A percentile compares a stretch with the other conserved stretches of the same genome.
Conservation (phyloP, 2,329 filamentous ascomycete genomes). For the Aspergillus sp. region DNA sequence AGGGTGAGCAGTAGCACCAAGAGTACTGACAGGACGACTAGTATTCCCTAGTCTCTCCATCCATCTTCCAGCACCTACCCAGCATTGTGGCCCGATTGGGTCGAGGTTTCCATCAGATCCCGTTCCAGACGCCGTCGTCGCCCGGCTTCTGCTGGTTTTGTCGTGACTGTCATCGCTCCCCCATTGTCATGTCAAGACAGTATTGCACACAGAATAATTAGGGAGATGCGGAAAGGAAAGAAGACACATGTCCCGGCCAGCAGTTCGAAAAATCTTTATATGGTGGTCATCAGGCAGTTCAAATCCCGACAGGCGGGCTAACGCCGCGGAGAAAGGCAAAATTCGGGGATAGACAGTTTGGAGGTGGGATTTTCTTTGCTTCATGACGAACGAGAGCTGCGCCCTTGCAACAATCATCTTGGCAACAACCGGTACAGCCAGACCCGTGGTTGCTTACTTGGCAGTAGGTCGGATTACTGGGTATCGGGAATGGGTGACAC, state of each 20-base stretch:
- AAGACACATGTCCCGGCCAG: not conserved
- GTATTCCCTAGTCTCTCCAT: not conserved
- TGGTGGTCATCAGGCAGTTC: not conserved
- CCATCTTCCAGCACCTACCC: not conserved
- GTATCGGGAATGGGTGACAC: no score
- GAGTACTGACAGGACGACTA: not conserved
- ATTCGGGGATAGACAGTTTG: no score
- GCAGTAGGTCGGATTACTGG: no score
- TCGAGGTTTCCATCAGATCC: not conserved
- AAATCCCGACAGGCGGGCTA: not conserved
- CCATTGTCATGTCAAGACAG: not conserved
- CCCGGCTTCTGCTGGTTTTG: not conserved
- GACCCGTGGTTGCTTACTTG: no score
- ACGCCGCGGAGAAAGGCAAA: no score
- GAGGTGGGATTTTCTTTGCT: no score
- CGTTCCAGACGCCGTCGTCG: not conserved
- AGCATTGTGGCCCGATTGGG: no score
- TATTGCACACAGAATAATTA: not conserved
- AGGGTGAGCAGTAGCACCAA: not conserved
- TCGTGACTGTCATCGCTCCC: not conserved
- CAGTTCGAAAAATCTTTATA: not conserved
- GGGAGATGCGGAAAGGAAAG: no score
- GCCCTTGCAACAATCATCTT: no score
- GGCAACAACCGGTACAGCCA: no score
- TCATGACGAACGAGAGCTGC: no score